Evolutionary conservation across 371 early-diverging fungal species (phyloP).

Genomic region (Sporodiniella umbellata): DNA sequence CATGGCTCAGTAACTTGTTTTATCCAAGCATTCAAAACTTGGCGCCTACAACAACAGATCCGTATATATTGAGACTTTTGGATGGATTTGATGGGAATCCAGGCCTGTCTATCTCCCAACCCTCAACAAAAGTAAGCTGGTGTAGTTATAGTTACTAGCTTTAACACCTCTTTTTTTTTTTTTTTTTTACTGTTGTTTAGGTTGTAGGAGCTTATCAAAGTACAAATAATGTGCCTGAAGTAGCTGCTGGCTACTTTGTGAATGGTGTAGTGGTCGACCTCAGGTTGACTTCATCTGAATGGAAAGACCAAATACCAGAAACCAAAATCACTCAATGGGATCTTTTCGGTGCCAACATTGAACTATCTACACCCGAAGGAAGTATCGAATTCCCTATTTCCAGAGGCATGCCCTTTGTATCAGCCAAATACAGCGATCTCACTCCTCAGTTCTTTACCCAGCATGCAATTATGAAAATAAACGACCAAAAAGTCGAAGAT

Average conservation of each 20-base stretch:
- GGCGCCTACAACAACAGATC: slow-evolving; percentile 47
- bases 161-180: background rate
- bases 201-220: slow-evolving; percentile 32
- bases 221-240: slow-evolving; percentile 38
- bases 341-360: slow-evolving; percentile 27
- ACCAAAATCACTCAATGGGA: slow-evolving; percentile 33
- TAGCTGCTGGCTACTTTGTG: slow-evolving; percentile 35
- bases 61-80: slow-evolving; percentile 39
- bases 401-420: slow-evolving; percentile 53
- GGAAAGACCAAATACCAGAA: slow-evolving; percentile 18
- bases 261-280: slow-evolving; percentile 40
- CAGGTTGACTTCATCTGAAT: slow-evolving; percentile 36
- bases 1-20: slow-evolving; percentile 48
- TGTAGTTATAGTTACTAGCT: too few species aligned
- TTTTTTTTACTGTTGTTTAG: too few species aligned
- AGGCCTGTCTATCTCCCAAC: slow-evolving; percentile 39
- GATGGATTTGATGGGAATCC: slow-evolving; percentile 40
- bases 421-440: slow-evolving; percentile 37
- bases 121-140: slow-evolving; percentile 19
- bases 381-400: slow-evolving; percentile 43
- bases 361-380: slow-evolving; percentile 6
- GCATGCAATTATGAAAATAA: slow-evolving; percentile 35
- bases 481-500: slow-evolving; percentile 8
- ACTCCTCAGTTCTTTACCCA: slow-evolving; percentile 53
- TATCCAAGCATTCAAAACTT: slow-evolving; percentile 34